Conservation (phyloP, 768 basidiomycete species). For the Agrocybe praecox region DNA sequence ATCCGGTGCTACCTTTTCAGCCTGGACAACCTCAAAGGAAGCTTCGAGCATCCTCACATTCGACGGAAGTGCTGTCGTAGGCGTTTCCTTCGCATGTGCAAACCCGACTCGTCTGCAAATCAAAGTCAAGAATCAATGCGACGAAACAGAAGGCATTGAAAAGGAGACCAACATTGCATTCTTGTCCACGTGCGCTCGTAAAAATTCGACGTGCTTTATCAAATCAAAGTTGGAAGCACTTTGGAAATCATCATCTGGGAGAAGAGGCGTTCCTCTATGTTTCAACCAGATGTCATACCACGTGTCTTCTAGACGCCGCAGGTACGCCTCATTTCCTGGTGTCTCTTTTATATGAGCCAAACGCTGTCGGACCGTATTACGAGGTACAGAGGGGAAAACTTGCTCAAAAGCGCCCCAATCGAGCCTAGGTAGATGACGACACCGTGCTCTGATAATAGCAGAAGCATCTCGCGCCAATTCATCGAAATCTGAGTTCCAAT, state of each 20-base stretch:
- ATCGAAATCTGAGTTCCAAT: slow-evolving; percentile 87
- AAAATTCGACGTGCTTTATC: slow-evolving; percentile 77
- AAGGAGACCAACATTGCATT: slow-evolving; percentile 69
- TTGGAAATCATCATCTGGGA: slow-evolving; percentile 72
- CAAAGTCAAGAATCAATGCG: slow-evolving; percentile 11
- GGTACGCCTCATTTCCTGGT: slow-evolving; percentile 72
- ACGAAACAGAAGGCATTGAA: slow-evolving; percentile 5
- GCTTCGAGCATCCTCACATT: slow-evolving; percentile 45
- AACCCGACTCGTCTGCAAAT: slow-evolving; percentile 66
- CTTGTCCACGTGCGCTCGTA: slow-evolving; percentile 84
- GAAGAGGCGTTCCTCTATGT: slow-evolving; percentile 62
- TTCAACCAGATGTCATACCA: slow-evolving; percentile 82
- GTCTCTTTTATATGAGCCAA: slow-evolving; percentile 60
- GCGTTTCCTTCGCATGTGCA: slow-evolving; percentile 41
- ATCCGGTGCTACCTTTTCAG: slow-evolving; percentile 37
- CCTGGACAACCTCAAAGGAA: slow-evolving; percentile 55
- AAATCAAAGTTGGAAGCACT: slow-evolving; percentile 79
- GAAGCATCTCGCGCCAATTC: slow-evolving; percentile 87
- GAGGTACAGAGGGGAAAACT: slow-evolving; percentile 77
- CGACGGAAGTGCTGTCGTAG: slow-evolving; percentile 37
- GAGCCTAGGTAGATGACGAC: slow-evolving; percentile 57
- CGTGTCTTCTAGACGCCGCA: slow-evolving; percentile 75
- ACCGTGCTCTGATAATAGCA: slow-evolving; percentile 80
- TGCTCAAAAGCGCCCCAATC: slow-evolving; percentile 77
- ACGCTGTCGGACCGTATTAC: slow-evolving; percentile 73